A percentile compares a stretch with the other conserved stretches of the same genome.
Conservation (phyloP, 441 rosid species). For the Croton setiger region DNA sequence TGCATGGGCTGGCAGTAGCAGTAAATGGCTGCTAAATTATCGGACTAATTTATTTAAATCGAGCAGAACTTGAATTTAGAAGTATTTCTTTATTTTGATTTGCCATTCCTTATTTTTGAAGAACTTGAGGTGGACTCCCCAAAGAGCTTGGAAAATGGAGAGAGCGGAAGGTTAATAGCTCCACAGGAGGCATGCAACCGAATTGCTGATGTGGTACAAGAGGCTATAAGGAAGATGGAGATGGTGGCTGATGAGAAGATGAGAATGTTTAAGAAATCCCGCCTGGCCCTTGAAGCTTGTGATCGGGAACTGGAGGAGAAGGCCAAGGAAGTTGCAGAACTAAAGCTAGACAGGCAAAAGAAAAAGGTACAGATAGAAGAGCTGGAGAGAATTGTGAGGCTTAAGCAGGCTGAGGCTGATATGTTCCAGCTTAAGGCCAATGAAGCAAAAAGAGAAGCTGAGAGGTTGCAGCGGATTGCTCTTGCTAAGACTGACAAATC, state of each 20-base stretch:
- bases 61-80: background rate
- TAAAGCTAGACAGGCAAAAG: conserved; percentile 69
- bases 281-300: conserved; percentile 65
- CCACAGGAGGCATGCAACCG: conserved; percentile 96
- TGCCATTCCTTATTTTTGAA: conserved; percentile 26
- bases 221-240: conserved; percentile 93
- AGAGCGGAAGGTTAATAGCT: conserved; percentile 72
- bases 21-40: background rate
- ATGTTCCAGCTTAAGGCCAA: conserved; percentile 97
- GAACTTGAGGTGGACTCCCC: conserved; percentile 88
- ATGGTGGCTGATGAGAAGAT: conserved; percentile 92
- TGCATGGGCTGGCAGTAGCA: background rate
- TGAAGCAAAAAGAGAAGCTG: conserved; percentile 89
- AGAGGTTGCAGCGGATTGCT: conserved; percentile 82
- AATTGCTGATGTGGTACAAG: conserved; percentile 89
- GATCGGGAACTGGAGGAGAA: conserved; percentile 91
- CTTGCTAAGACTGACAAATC: conserved; percentile 87
- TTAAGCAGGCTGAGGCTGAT: conserved; percentile 94
- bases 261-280: conserved; percentile 89
- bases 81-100: conserved; percentile 8
- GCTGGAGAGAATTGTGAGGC: conserved; percentile 87
- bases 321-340: conserved; percentile 75
- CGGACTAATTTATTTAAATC: background rate
- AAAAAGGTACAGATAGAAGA: conserved; percentile 86
- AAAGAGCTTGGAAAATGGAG: conserved; percentile 71